Base-by-base conservation (phyloP, 768 basidiomycete genomes). In the Nidularia sp. region DNA sequence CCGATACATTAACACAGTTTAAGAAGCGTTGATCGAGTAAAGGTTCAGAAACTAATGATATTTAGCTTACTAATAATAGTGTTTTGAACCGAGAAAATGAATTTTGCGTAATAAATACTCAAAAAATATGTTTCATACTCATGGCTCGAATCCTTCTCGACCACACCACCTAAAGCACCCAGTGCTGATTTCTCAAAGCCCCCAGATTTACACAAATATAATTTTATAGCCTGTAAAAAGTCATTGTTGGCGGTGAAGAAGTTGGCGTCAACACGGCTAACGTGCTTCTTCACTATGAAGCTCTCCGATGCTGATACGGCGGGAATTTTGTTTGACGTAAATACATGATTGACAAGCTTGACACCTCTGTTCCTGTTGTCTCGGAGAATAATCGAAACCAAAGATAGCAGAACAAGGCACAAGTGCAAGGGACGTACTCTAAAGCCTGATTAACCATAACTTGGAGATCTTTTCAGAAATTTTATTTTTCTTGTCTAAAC, bases 401-500 rank as follows among this genome's bases (percentile, higher is more conserved):
- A 71, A 0, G 69, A 67, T 6, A 83, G 43, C 34, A 80, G 63
- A 4, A 84, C 70, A 8, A 77, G 6, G 45, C 6, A n/a, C 34
- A 25, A 13, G 7, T 32, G 48, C 13, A 44, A 51, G 33, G 12
- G 2, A 71, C 76, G 45, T 55, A 83, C 83, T 83, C 83, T 32
- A 85, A 61, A 9, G 84, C 77, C 56, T 85, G 70, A 55, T 81
- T 73, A n/a, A 85, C 79, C 0, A 57, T 52, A 9, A 1, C 15
- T 64, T 69, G 1, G 64, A 60, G 10, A 81, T 64, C 13, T 60
- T 57, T 3, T 85, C 84, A 0, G 81, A 79, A 53, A 86, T 78
- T 62, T 85, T 86, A 58, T 85, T 85, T 57, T 84, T 72, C 82
- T 62, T 32, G 84, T 65, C 1, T 63, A 39, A 81, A 72, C 54